Conservation (phyloP, 2,329 filamentous ascomycete species). For the Zarea fungicola region DNA sequence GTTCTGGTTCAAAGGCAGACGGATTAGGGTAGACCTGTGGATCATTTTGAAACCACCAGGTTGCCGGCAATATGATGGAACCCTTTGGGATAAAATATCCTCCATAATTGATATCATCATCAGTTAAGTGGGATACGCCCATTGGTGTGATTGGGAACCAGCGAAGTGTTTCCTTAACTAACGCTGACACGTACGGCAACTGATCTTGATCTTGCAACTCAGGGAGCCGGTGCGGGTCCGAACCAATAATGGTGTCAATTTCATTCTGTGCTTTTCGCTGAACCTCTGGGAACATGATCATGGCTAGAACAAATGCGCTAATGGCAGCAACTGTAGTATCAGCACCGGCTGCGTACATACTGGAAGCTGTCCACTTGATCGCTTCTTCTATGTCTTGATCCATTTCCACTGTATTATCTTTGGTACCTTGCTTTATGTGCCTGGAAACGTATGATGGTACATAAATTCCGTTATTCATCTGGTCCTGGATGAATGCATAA, state of each 20-base stretch:
- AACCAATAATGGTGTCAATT: conserved; percentile 39
- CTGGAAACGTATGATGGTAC: conserved; percentile 24
- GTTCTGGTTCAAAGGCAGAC: conserved; percentile 26
- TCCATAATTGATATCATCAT: conserved; percentile 23
- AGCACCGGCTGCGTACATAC: conserved; percentile 15
- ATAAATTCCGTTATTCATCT: conserved; percentile 20
- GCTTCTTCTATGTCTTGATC: neutral
- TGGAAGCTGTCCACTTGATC: conserved; percentile 14
- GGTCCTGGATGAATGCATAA: conserved; percentile 25
- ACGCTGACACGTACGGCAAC: conserved; percentile 34
- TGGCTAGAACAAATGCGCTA: conserved; percentile 39
- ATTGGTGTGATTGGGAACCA: conserved; percentile 29
- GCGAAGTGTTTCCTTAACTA: conserved; percentile 15
- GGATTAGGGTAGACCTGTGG: conserved; percentile 55
- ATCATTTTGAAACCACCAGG: conserved; percentile 52
- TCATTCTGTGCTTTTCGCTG: conserved; percentile 36
- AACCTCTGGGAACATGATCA: conserved; percentile 36
- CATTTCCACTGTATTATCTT: neutral
- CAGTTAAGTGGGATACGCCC: conserved; percentile 33
- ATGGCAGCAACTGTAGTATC: conserved; percentile 19
- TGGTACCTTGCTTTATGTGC: neutral
- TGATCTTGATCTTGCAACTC: conserved; percentile 35
- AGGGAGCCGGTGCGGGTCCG: conserved; percentile 33
- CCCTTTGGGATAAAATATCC: conserved; percentile 25
- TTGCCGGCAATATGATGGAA: conserved; percentile 19